Evolutionary conservation across 371 early-diverging fungal species (phyloP), one percentile per base, ranked within the genome.

Genomic region (Vairimorpha apis): DNA sequence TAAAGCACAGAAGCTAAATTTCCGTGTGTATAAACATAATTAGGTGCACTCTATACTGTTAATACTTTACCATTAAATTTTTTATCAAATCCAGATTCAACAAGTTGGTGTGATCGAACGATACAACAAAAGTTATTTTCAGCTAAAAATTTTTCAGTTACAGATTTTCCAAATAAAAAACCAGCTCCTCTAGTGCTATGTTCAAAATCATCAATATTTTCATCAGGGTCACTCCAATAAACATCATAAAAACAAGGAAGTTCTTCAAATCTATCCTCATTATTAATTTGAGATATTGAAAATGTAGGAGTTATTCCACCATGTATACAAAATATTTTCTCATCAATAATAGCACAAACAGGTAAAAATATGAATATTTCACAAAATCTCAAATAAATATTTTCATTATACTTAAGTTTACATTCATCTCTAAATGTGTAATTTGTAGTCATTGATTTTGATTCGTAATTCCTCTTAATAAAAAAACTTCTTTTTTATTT

Each of bases 381-480:
- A 45, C 75, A 77, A 23, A 79, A 69, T 23, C 51, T 72, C 25
- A 53, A 55, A 72, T 75, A 82, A 7, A 69, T 41, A 21, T 47
- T 3, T 41, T 49, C 25, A 45, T 73, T 58, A 44, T 82, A 74
- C 45, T 69, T 74, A 13, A 58, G 33, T 55, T 66, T 53, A 68
- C 82, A 82, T 60, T 82, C 82, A 7, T 75, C 63, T 44, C 70
- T 76, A 60, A 79, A 82, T n/a, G 76, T 75, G 59, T 77, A 82
- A 37, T 27, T 41, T n/a, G 41, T 49, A 25, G 76, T 67, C 13
- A 77, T 41, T 65, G 38, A 12, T 38, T 63, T 27, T 33, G 77
- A 62, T 55, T 82, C 82, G 41, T 82, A 79, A 45, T 82, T 45
- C 82, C 79, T 53, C 82, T 44, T 2, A 82, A 51, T 23, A 82